phyloP scores from a whole-genome alignment of 129 eudicot species.

The Deinandra increscens region DNA sequence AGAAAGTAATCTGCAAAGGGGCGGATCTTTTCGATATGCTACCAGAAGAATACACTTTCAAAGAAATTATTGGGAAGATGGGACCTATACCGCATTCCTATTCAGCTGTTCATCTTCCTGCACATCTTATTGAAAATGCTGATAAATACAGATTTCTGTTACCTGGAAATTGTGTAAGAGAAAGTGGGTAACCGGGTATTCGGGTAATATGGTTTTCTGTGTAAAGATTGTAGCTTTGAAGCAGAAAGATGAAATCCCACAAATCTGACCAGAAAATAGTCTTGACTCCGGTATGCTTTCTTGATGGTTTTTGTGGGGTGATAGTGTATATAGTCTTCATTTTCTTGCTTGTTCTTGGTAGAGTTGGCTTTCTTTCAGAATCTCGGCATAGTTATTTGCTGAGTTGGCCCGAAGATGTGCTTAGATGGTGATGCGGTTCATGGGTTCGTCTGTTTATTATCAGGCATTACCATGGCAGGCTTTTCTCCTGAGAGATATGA shows the following conservation, averaged over 20 bases:
- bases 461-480: conserved; percentile 1
- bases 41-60: conserved; percentile 16
- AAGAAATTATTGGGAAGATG: conserved; percentile 14
- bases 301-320: conserved; percentile 12
- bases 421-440: background rate
- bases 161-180: conserved; percentile 18
- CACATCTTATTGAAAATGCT: conserved; percentile 13
- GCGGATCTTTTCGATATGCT: conserved; percentile 10
- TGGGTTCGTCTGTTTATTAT: background rate
- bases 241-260: background rate
- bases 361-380: conserved; percentile 11
- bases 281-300: conserved; percentile 6
- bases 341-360: conserved; percentile 1
- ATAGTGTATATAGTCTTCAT: background rate
- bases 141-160: conserved; percentile 16
- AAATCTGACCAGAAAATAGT: conserved; percentile 7
- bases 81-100: conserved; percentile 20
- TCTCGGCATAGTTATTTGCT: conserved; percentile 8
- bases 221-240: conserved; percentile 4
- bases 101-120: conserved; percentile 23
- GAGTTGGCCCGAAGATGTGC: conserved; percentile 1
- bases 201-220: background rate
- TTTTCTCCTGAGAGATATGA: background rate
- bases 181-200: conserved; percentile 8
- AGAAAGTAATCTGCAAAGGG: conserved; percentile 21